Evolutionary conservation across 169 alveolate genomes (phyloP).

Genomic region (Theileria orientalis): DNA sequence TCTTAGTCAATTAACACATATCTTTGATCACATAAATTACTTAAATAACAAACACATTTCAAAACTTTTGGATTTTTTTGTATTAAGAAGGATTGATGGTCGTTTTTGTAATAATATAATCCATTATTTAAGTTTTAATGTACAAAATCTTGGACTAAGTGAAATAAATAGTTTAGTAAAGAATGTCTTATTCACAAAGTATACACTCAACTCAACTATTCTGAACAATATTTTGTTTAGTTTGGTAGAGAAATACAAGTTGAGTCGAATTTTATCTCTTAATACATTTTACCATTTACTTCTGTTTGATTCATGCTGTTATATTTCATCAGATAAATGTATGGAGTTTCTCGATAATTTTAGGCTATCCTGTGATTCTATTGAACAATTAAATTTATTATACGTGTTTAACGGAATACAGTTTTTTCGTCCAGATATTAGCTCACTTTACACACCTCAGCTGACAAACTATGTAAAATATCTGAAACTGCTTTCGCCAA

Average conservation of each 20-base stretch:
- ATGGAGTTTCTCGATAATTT: background rate
- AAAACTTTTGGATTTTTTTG: background rate
- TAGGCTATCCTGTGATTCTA: constrained; percentile 7
- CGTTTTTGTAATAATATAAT: background rate
- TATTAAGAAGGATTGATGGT: background rate
- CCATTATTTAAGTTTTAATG: background rate
- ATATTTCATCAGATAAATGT: background rate
- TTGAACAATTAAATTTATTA: constrained; percentile 19
- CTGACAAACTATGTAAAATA: constrained; percentile 30
- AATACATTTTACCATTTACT: constrained; percentile 8
- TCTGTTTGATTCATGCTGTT: background rate
- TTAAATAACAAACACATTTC: background rate
- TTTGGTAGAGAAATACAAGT: background rate
- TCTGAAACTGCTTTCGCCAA: constrained; percentile 24
- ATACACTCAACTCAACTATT: background rate
- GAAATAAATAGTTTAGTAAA: background rate
- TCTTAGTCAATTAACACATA: background rate
- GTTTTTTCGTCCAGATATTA: constrained; percentile 1
- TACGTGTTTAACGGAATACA: constrained; percentile 11
- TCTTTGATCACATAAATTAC: background rate
- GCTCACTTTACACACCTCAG: background rate
- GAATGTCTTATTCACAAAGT: background rate
- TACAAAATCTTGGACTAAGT: background rate
- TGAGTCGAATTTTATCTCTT: background rate
- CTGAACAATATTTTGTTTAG: background rate